These are phyloP conservation scores for Calonectria henricotiae DNA, from an alignment of 2,329 filamentous ascomycete species.

Conservation along the genomic window DNA sequence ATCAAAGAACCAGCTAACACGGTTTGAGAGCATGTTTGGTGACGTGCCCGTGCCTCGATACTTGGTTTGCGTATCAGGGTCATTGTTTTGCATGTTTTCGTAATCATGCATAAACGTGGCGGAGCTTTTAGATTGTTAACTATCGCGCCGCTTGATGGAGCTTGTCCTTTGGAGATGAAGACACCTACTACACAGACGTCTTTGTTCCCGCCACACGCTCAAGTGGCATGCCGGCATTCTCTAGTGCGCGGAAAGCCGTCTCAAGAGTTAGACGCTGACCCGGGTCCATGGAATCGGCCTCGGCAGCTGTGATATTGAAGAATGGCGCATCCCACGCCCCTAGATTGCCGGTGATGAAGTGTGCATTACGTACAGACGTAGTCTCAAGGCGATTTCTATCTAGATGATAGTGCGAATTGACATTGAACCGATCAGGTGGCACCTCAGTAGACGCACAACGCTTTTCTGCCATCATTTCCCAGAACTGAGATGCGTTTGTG, in stretches of 20 bases:
- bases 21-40: constrained; percentile 59
- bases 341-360: constrained; percentile 14
- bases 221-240: constrained; percentile 56
- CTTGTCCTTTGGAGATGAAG: background rate
- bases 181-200: constrained; percentile 56
- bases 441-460: constrained; percentile 18
- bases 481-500: constrained; percentile 15
- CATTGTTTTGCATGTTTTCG: constrained; percentile 52
- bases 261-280: constrained; percentile 58
- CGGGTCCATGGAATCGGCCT: constrained; percentile 55
- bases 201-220: constrained; percentile 52
- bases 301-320: constrained; percentile 10
- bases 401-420: background rate
- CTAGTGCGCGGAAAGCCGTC: constrained; percentile 57
- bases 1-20: constrained; percentile 60
- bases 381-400: constrained; percentile 18
- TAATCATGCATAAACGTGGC: constrained; percentile 61
- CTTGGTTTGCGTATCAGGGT: constrained; percentile 48
- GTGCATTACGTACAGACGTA: background rate
- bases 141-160: background rate
- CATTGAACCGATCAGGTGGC: constrained; percentile 14
- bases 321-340: constrained; percentile 13
- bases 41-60: constrained; percentile 55
- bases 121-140: constrained; percentile 37
- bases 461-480: constrained; percentile 16